Evolutionary conservation across 257 asterid genomes (phyloP).

Genomic region (Plectranthus barbatus): DNA sequence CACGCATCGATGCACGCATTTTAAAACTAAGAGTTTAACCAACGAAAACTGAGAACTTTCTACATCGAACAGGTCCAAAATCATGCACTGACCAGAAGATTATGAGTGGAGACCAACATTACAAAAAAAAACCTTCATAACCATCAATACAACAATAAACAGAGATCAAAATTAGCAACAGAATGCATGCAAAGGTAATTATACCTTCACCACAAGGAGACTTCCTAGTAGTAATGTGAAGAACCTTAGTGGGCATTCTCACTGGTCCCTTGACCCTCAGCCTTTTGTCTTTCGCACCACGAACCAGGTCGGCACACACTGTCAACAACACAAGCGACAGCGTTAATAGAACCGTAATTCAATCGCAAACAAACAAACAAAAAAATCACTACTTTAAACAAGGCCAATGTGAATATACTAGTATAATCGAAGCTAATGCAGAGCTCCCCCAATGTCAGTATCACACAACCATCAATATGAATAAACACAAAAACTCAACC

Average conservation of each 20-base stretch:
- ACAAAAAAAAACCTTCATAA: background rate
- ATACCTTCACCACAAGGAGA: slow-evolving; percentile 73
- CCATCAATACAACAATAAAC: background rate
- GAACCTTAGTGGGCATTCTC: slow-evolving; percentile 69
- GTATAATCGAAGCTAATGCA: background rate
- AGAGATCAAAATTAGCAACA: background rate
- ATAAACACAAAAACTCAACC: background rate
- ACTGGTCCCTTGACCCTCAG: slow-evolving; percentile 68
- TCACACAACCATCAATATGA: background rate
- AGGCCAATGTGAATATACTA: background rate
- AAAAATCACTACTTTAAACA: background rate
- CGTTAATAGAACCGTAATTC: background rate
- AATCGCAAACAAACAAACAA: no score
- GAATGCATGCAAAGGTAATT: background rate
- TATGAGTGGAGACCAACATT: background rate
- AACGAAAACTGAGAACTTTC: background rate
- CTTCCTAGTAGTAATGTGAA: slow-evolving; percentile 58
- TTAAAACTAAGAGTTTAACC: no score
- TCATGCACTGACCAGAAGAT: background rate
- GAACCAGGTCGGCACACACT: slow-evolving; percentile 56
- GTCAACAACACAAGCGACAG: background rate
- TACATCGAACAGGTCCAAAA: background rate
- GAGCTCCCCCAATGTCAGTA: background rate
- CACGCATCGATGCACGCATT: no score
- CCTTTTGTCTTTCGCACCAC: slow-evolving; percentile 62